Evolutionary conservation across 1,284 basidiomycete species (phyloP).

Genomic region (Apiotrichum siamense): DNA sequence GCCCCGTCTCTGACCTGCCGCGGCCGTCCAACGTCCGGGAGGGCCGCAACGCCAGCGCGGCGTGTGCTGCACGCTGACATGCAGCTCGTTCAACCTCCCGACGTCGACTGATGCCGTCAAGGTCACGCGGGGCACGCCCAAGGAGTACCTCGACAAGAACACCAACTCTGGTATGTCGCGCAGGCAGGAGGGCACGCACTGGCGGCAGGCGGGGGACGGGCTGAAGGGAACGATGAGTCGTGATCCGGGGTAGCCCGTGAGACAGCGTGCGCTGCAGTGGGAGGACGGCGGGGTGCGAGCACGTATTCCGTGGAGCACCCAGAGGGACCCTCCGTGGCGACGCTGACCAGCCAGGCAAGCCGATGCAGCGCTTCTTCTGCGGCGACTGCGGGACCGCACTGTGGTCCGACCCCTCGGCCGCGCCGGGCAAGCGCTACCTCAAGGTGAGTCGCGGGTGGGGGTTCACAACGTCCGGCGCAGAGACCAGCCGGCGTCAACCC

Average conservation of each 20-base stretch:
- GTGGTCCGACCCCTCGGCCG: constrained; percentile 8
- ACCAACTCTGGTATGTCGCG: constrained; percentile 2
- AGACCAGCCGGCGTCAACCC: too few species aligned
- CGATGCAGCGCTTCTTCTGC: constrained; percentile 13
- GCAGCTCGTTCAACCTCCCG: constrained; percentile 13
- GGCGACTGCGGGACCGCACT: constrained; percentile 12
- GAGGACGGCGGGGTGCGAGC: too few species aligned
- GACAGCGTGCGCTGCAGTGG: too few species aligned
- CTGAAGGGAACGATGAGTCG: too few species aligned
- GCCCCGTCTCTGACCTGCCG: too few species aligned
- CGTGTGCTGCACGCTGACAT: background rate
- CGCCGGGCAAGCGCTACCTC: constrained; percentile 5
- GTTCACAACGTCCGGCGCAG: too few species aligned
- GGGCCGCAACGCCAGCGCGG: background rate
- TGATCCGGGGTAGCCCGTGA: too few species aligned
- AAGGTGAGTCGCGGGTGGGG: too few species aligned
- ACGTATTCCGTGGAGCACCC: too few species aligned
- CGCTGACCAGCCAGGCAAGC: constrained; percentile 5
- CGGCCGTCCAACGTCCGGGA: background rate
- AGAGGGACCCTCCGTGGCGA: too few species aligned
- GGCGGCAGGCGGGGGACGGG: too few species aligned
- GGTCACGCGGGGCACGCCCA: constrained; percentile 12
- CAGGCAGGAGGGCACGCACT: too few species aligned
- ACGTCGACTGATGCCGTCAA: background rate
- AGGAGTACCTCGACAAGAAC: constrained; percentile 5